Base-by-base conservation (phyloP, 164 flowering plant genomes). In the Malania oleifera region DNA sequence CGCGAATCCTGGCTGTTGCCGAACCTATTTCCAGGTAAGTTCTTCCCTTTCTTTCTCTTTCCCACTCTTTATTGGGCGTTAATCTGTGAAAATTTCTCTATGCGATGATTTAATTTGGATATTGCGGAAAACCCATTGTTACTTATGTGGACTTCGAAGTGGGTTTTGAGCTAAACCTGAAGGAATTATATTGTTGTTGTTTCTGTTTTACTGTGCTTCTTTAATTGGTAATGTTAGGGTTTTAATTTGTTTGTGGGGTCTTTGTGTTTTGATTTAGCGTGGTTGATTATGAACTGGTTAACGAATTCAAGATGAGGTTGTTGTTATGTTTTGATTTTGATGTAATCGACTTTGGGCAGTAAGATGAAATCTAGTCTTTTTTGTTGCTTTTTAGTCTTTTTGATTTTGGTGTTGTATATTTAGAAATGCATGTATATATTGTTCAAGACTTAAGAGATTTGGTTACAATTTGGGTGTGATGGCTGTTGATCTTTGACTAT, bases 1-100 rank as follows among this genome's bases (percentile, higher is more conserved):
- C n/a, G n/a, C n/a, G n/a, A n/a, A n/a, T n/a, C n/a, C n/a, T n/a
- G n/a, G n/a, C n/a, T n/a, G n/a, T n/a, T n/a, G n/a, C n/a, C n/a
- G n/a, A n/a, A n/a, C n/a, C n/a, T 39, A 17, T 39, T 60, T 51
- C 47, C 38, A 61, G 62, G 62, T 67, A 56, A 44, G 34, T 3
- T 35, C 1, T 2, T 48, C 12, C 1, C 60, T 47, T 23, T 54
- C 54, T 50, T 19, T 28, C 54, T 27, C 10, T 47, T 26, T 35
- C 9, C 14, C 9, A 1, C 0, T 57, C 4, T 5, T 61, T 15
- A 17, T 55, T 31, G 28, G 14, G 43, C 45, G 26, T 2, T n/a
- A 24, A 28, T 53, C 23, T 17, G 2, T 19, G 25, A 41, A 7
- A 25, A 22, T 60, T 50, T 18, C 13, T 52, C 34, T 1, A 9